Conservation (phyloP, 352 stramenopile species). For the Phytopythium aichiense region DNA sequence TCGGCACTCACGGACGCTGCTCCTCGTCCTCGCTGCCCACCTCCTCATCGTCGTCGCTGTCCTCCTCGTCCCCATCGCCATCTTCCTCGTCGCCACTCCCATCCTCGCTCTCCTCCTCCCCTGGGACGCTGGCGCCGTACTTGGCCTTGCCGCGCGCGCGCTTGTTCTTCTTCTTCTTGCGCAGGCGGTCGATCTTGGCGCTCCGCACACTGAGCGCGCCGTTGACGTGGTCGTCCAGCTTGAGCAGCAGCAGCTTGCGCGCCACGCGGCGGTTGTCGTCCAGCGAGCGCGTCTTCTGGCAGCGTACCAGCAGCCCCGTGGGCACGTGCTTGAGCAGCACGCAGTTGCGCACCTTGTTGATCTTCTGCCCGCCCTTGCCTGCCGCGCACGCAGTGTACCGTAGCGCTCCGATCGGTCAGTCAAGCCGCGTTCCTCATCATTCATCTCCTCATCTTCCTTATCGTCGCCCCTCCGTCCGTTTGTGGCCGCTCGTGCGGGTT, state of each 20-base stretch:
- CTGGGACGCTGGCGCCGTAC: conserved; percentile 18
- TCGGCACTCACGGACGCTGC: neutral
- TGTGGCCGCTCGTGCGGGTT: neutral
- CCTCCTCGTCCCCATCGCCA: conserved; percentile 9
- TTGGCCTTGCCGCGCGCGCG: conserved; percentile 57
- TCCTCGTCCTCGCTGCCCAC: conserved; percentile 11
- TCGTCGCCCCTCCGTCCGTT: neutral
- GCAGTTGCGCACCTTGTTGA: conserved; percentile 90
- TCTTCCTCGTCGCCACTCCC: conserved; percentile 9
- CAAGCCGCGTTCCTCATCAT: neutral
- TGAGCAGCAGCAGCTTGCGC: conserved; percentile 64
- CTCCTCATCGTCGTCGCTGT: conserved; percentile 11
- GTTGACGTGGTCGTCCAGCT: conserved; percentile 75
- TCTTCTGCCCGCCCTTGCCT: conserved; percentile 88
- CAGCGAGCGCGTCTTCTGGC: conserved; percentile 77
- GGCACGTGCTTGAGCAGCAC: conserved; percentile 83
- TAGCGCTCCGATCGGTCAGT: no score
- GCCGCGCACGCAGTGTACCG: neutral
- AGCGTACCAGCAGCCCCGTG: conserved; percentile 71
- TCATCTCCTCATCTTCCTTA: neutral
- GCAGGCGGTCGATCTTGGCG: conserved; percentile 59
- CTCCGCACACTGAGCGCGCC: conserved; percentile 51
- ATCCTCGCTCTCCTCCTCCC: conserved; percentile 7
- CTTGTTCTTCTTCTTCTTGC: conserved; percentile 63
- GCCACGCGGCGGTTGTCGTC: conserved; percentile 75